These are phyloP conservation scores for Thozetella sp. DNA, from an alignment of 495 filamentous ascomycete genomes.

Conservation along the genomic window DNA sequence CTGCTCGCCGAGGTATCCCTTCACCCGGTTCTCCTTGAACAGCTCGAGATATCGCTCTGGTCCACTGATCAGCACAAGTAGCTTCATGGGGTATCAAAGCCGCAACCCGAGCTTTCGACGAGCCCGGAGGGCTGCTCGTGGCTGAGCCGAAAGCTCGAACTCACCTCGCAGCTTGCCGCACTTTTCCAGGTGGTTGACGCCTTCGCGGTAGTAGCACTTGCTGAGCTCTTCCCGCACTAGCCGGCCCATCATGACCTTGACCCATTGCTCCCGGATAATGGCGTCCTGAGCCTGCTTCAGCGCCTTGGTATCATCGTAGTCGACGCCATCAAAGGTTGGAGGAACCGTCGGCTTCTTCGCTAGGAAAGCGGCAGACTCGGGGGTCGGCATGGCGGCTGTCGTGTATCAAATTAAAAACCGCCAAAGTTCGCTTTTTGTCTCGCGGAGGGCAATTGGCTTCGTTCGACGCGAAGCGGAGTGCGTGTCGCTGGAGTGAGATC, in stretches of 20 bases:
- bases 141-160: constrained; percentile 25
- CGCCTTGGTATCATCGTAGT: constrained; percentile 88
- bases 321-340: constrained; percentile 94
- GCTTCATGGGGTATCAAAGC: not conserved
- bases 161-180: constrained; percentile 89
- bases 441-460: not conserved
- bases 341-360: constrained; percentile 93
- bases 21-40: constrained; percentile 79
- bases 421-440: not conserved
- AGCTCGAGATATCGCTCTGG: constrained; percentile 93
- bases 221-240: constrained; percentile 91
- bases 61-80: constrained; percentile 14
- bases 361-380: constrained; percentile 90
- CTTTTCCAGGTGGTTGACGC: constrained; percentile 97
- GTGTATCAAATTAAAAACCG: not conserved
- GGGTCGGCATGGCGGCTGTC: constrained; percentile 66
- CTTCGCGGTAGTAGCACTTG: constrained; percentile 94
- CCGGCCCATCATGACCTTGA: constrained; percentile 94
- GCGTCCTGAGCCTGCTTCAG: constrained; percentile 94
- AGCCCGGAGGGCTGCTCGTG: not conserved
- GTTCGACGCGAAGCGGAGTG: not conserved
- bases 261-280: constrained; percentile 96
- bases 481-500: not conserved
- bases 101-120: not conserved
- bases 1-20: constrained; percentile 89